A percentile compares a stretch with the other conserved stretches of the same genome.
Conservation (phyloP, 1,139 yeast species). For the Tardiomyces blankii region DNA sequence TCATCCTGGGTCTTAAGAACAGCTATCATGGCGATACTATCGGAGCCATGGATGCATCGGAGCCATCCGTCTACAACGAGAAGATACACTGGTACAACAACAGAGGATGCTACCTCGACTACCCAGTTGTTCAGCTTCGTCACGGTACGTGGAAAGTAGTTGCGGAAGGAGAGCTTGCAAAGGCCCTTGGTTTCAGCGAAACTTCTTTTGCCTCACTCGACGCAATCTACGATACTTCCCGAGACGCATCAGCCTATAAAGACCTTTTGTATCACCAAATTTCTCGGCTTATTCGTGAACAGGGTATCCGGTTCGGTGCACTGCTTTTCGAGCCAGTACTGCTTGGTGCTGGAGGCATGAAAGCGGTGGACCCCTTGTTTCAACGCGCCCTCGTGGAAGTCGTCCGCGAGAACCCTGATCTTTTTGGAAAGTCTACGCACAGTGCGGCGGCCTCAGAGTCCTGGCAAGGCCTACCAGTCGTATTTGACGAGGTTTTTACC, state of each 20-base stretch:
- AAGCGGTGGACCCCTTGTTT: constrained; percentile 19
- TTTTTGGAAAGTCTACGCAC: constrained; percentile 8
- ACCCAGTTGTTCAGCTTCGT: constrained; percentile 14
- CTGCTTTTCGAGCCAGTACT: constrained; percentile 18
- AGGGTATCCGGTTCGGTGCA: constrained; percentile 18
- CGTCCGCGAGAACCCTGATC: constrained; percentile 12
- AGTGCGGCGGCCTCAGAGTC: no score
- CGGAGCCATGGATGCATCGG: constrained; percentile 22
- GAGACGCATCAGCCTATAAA: neutral
- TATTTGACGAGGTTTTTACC: constrained; percentile 22
- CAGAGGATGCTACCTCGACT: constrained; percentile 20
- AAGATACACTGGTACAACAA: constrained; percentile 19
- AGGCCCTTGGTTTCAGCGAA: neutral
- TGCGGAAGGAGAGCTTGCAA: neutral
- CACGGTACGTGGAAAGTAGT: constrained; percentile 16
- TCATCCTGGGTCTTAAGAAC: constrained; percentile 16
- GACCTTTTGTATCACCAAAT: neutral
- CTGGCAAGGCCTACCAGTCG: constrained; percentile 20
- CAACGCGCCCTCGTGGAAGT: constrained; percentile 17
- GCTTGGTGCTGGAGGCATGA: constrained; percentile 23
- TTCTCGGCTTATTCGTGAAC: constrained; percentile 5
- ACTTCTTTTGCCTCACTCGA: neutral
- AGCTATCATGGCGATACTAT: constrained; percentile 23
- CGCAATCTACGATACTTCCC: neutral
- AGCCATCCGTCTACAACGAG: constrained; percentile 18